Conservation (phyloP, 2,329 filamentous ascomycete genomes). For the Botrytis paeoniae region DNA sequence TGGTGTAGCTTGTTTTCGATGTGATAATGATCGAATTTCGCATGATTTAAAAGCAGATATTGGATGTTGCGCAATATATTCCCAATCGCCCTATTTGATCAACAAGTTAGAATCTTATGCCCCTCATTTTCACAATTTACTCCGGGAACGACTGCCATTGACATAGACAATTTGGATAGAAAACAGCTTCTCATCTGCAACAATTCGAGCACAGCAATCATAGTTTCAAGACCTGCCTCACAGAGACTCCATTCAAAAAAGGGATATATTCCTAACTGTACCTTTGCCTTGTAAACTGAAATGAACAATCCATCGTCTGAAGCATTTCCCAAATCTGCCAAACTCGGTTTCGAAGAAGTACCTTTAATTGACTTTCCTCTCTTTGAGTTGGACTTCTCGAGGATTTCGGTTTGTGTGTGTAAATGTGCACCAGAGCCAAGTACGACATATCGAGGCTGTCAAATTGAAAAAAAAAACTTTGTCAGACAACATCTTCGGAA, state of each 20-base stretch:
- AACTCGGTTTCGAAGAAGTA: slow-evolving; percentile 33
- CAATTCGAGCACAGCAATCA: neutral
- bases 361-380: slow-evolving; percentile 23
- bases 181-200: neutral
- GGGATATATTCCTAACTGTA: slow-evolving; percentile 21
- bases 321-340: slow-evolving; percentile 28
- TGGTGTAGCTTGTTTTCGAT: slow-evolving; percentile 59
- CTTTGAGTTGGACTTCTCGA: slow-evolving; percentile 20
- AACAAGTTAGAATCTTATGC: slow-evolving; percentile 8
- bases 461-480: neutral
- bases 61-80: slow-evolving; percentile 36
- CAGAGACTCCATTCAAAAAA: neutral
- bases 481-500: slow-evolving; percentile 18
- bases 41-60: slow-evolving; percentile 37
- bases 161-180: neutral
- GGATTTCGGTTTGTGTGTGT: slow-evolving; percentile 48
- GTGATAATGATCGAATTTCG: slow-evolving; percentile 53
- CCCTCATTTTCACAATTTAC: neutral
- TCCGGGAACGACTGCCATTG: neutral
- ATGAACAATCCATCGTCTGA: slow-evolving; percentile 32
- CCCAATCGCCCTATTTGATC: slow-evolving; percentile 37
- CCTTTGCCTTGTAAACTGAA: slow-evolving; percentile 40
- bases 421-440: slow-evolving; percentile 47
- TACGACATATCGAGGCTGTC: slow-evolving; percentile 57
- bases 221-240: neutral